A percentile compares a stretch with the other conserved stretches of the same genome.
Evolutionary conservation across 768 basidiomycete genomes (phyloP).

Genomic region (Hortiboletus flavorubellus): DNA sequence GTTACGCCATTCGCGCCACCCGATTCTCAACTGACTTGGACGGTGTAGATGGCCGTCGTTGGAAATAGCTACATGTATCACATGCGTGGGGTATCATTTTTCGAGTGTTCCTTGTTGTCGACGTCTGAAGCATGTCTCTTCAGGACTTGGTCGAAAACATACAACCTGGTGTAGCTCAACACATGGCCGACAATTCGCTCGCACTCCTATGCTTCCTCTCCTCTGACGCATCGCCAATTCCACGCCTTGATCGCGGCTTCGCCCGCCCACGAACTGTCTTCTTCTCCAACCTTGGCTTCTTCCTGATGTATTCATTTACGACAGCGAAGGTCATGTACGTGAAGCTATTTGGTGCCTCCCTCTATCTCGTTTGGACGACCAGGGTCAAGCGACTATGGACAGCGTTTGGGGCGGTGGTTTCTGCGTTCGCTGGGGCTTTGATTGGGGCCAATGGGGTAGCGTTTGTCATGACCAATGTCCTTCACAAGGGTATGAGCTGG

Average conservation of each 20-base stretch:
- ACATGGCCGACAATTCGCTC: slow-evolving; percentile 88
- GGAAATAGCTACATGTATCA: slow-evolving; percentile 94
- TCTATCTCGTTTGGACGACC: slow-evolving; percentile 40
- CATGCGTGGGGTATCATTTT: slow-evolving; percentile 68
- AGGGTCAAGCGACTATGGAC: slow-evolving; percentile 31
- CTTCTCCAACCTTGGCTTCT: slow-evolving; percentile 64
- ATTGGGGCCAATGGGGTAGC: slow-evolving; percentile 71
- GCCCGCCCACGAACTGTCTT: slow-evolving; percentile 67
- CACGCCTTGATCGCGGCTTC: slow-evolving; percentile 51
- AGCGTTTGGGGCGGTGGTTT: slow-evolving; percentile 47
- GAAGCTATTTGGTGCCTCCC: slow-evolving; percentile 44
- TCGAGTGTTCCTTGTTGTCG: not conserved
- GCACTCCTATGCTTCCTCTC: slow-evolving; percentile 76
- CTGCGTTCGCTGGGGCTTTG: slow-evolving; percentile 54
- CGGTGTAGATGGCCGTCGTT: slow-evolving; percentile 78
- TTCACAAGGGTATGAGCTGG: slow-evolving; percentile 82
- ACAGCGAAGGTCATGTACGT: slow-evolving; percentile 66
- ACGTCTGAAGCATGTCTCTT: not conserved
- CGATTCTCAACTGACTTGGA: not conserved
- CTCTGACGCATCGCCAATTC: slow-evolving; percentile 64
- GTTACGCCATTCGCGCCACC: not conserved
- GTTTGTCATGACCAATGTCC: slow-evolving; percentile 54
- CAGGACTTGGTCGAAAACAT: slow-evolving; percentile 81
- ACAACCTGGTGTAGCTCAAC: slow-evolving; percentile 77
- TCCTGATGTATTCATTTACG: slow-evolving; percentile 71